These are phyloP conservation scores for Platanthera guangdongensis DNA, from an alignment of 106 monocot species.

Conservation along the genomic window DNA sequence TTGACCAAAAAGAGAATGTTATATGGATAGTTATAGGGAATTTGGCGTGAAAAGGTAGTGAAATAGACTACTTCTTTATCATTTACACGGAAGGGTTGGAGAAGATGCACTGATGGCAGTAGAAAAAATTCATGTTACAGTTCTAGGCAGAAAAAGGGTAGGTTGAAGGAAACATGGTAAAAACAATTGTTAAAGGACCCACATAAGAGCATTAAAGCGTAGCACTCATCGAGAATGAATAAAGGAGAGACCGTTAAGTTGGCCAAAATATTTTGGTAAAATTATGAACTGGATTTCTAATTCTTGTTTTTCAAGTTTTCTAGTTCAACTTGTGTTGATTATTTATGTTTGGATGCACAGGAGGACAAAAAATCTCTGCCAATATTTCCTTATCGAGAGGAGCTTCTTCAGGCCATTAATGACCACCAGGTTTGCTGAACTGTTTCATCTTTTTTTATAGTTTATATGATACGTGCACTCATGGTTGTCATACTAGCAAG, in stretches of 20 bases:
- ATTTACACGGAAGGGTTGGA: background rate
- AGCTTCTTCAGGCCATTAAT: slow-evolving; percentile 69
- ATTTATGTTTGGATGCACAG: slow-evolving; percentile 19
- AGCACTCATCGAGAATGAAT: background rate
- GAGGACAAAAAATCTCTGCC: slow-evolving; percentile 84
- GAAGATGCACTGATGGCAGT: background rate
- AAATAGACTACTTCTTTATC: background rate
- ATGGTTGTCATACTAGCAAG: background rate
- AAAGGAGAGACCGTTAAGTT: background rate
- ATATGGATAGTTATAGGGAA: too few relatives aligned
- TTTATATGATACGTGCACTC: background rate
- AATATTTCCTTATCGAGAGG: slow-evolving; percentile 75
- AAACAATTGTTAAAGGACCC: background rate
- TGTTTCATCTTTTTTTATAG: background rate
- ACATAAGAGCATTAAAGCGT: background rate
- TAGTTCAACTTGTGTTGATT: background rate
- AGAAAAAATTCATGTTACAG: background rate
- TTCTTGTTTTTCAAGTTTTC: background rate
- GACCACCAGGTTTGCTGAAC: slow-evolving; percentile 59
- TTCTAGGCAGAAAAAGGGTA: background rate
- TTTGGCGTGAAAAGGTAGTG: background rate
- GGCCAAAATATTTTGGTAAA: background rate
- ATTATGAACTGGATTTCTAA: background rate
- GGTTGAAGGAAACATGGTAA: background rate
- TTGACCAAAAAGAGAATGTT: too few relatives aligned